Evolutionary conservation across 352 stramenopile species (phyloP).

Genomic region (Thalassiosira mediterranea): DNA sequence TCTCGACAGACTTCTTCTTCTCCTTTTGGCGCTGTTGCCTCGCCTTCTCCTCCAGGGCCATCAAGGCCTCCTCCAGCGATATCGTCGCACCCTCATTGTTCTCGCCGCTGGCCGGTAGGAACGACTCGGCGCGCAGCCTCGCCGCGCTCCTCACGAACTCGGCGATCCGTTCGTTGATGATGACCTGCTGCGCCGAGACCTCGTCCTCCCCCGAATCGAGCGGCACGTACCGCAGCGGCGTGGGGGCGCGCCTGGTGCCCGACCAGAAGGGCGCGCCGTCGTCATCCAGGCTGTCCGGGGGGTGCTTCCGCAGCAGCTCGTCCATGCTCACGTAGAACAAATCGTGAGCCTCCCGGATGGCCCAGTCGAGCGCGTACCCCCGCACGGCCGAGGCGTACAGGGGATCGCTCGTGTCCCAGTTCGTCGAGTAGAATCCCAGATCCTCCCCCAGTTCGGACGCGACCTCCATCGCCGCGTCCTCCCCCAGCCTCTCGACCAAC

Average conservation of each 20-base stretch:
- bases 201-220: conserved; percentile 47
- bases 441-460: conserved; percentile 74
- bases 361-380: conserved; percentile 63
- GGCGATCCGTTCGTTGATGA: conserved; percentile 75
- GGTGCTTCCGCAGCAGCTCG: conserved; percentile 73
- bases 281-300: conserved; percentile 77
- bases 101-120: conserved; percentile 35
- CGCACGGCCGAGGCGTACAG: conserved; percentile 46
- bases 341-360: conserved; percentile 49
- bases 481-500: conserved; percentile 59
- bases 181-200: conserved; percentile 46
- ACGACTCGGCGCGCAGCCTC: conserved; percentile 70
- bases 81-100: conserved; percentile 34
- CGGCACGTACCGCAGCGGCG: conserved; percentile 49
- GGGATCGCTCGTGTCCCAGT: conserved; percentile 34
- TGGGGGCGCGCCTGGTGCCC: conserved; percentile 67
- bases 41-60: conserved; percentile 37
- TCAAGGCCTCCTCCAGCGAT: conserved; percentile 44
- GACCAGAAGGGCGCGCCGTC: conserved; percentile 81
- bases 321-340: conserved; percentile 66
- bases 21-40: conserved; percentile 10
- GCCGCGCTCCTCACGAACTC: conserved; percentile 73
- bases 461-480: conserved; percentile 60
- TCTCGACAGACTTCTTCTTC: conserved; percentile 34
- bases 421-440: conserved; percentile 40